phyloP scores from a whole-genome alignment of 176 grass and related monocot genomes.

The Cymbopogon citratus region DNA sequence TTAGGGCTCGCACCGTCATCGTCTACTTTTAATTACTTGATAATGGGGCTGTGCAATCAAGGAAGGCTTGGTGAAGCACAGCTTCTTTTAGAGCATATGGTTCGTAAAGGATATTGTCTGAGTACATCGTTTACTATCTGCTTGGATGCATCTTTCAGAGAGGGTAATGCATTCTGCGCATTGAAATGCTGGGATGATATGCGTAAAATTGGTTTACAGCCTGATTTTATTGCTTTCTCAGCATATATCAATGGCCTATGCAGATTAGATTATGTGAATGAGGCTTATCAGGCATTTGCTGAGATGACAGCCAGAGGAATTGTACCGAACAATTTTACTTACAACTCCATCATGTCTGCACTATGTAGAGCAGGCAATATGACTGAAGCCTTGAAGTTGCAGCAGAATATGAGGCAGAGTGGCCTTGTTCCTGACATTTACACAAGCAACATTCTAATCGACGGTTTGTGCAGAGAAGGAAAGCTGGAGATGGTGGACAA shows the following conservation, averaged over 20 bases:
- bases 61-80: constrained; percentile 48
- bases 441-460: constrained; percentile 83
- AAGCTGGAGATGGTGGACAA: constrained; percentile 54
- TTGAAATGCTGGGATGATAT: constrained; percentile 78
- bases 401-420: constrained; percentile 65
- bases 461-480: constrained; percentile 75
- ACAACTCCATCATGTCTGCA: constrained; percentile 88
- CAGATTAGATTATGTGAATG: constrained; percentile 50
- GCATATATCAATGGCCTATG: constrained; percentile 81
- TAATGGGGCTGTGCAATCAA: constrained; percentile 65
- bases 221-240: constrained; percentile 81
- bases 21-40: constrained; percentile 71
- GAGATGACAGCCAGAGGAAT: constrained; percentile 69
- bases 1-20: constrained; percentile 48
- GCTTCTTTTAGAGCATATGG: constrained; percentile 58
- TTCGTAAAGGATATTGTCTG: constrained; percentile 59
- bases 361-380: constrained; percentile 62
- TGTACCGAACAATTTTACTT: constrained; percentile 85
- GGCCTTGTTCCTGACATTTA: constrained; percentile 88
- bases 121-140: constrained; percentile 72
- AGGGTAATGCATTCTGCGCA: constrained; percentile 42
- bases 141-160: constrained; percentile 74
- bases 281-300: constrained; percentile 56
- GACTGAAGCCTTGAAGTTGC: constrained; percentile 51
- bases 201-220: constrained; percentile 39